Evolutionary conservation across 306 rosid genomes (phyloP), one percentile per base, ranked within the genome.

Genomic region (Malus orientalis): DNA sequence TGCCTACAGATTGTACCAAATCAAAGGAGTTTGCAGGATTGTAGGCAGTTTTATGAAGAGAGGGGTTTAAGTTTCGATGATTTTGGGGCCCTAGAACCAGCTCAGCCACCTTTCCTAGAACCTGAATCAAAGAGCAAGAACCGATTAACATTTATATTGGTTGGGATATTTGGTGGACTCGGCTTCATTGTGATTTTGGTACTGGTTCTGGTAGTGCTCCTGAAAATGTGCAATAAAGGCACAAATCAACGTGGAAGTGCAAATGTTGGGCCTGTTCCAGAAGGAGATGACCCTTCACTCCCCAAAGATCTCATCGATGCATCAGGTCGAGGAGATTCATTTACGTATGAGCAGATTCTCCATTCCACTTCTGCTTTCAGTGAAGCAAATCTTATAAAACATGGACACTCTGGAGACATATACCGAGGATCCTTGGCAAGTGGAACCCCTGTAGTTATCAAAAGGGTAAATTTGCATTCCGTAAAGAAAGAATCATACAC

Each of bases 341-440:
- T 84, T 84, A 80, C 86, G 25, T 89, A 87, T 58, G 91, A 85
- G 79, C 92, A 96, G 87, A 74, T 96, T 36, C 83, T 89, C 67
- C 88, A 67, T 10, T 70, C 79, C 55, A 88, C 97, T 11, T 76
- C 82, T 32, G 86, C 88, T 84, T 91, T 92, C 82, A 81, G 85
- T 74, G 92, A 96, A 75, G 70, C 82, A 62, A 96, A 83, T 85
- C 79, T 92, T 61, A 79, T 96, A 76, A 92, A 91, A 77, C 92
- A 84, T 8, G 99, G 99, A 69, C 99, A 88, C 78, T 92, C 99
- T 40, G 99, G 99, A 79, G 96, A 87, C 79, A 78, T 96, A 29
- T 96, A 82, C 75, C 76, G 51, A 38, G 99, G 97, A 22, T 72
- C 79, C 57, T 47, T 86, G 81, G 93, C 74, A 61, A 66, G 83